Conservation (phyloP, 768 basidiomycete genomes). For the Termitomyces sp. region DNA sequence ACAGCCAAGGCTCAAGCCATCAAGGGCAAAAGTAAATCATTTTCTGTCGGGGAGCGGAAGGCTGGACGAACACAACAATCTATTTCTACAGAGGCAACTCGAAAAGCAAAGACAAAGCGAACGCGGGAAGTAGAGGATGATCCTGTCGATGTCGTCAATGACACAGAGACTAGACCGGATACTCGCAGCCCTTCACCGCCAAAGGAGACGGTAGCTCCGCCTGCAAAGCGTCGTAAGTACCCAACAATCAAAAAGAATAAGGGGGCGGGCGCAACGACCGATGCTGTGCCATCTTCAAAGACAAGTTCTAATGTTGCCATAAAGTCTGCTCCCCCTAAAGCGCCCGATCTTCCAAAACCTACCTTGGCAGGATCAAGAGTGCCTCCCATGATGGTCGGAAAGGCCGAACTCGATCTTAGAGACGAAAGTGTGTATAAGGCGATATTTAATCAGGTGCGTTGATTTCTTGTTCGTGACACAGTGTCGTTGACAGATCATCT, state of each 20-base stretch:
- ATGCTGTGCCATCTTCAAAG: slow-evolving; percentile 21
- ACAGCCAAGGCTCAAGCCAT: slow-evolving; percentile 26
- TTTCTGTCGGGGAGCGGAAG: slow-evolving; percentile 22
- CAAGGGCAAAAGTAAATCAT: slow-evolving; percentile 12
- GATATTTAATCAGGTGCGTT: slow-evolving; percentile 55
- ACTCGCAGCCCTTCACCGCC: slow-evolving; percentile 24
- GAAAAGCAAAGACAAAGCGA: slow-evolving; percentile 27
- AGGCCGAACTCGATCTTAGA: slow-evolving; percentile 61
- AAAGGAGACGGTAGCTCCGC: slow-evolving; percentile 31
- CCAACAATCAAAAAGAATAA: slow-evolving; percentile 72
- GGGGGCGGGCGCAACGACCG: slow-evolving; percentile 23
- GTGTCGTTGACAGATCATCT: not conserved
- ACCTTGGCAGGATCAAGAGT: slow-evolving; percentile 26
- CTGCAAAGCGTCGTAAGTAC: slow-evolving; percentile 44
- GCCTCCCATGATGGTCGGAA: slow-evolving; percentile 41
- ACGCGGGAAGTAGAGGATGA: slow-evolving; percentile 33
- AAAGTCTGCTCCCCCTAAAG: slow-evolving; percentile 25
- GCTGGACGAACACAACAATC: slow-evolving; percentile 40
- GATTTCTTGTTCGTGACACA: not conserved
- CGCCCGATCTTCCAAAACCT: slow-evolving; percentile 26
- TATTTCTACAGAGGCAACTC: slow-evolving; percentile 22
- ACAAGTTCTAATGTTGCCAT: slow-evolving; percentile 24
- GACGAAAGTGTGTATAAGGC: slow-evolving; percentile 60
- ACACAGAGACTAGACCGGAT: slow-evolving; percentile 19
- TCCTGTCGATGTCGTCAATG: slow-evolving; percentile 32